Base-by-base conservation (phyloP, 202 grass and related monocot genomes). In the Cymbopogon flexuosus region DNA sequence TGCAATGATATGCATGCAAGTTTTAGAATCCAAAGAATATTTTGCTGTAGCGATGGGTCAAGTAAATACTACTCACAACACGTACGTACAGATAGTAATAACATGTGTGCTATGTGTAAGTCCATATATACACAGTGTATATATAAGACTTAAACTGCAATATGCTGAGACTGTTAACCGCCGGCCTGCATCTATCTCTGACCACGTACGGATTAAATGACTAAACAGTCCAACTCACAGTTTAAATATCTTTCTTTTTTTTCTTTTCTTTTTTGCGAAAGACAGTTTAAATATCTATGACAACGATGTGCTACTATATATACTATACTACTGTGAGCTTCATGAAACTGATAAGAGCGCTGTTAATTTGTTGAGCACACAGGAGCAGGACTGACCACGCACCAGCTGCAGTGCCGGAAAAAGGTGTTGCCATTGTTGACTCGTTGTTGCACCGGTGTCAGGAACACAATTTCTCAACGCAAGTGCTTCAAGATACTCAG, bases 401-500 rank as follows among this genome's bases (percentile, higher is more conserved):
- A 27, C 27, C 27, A 27, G 27, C 73, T 10, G 0, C 42, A 58
- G 69, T 34, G 10, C 49, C 68, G 31, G 79, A 69, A 62, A 89
- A 78, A 37, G 78, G 73, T 4, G 60, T 29, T 49, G 61, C 54
- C 4, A 58, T 52, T 86, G 61, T 89, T 83, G 88, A 83, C 79
- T 58, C 79, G 5, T 62, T 70, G 5, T 62, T 70, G 54, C 42
- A 75, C 34, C 62, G 52, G 15, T 75, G 79, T 83, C 83, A 79
- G 79, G 75, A 29, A 18, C 83, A 70, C 46, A 79, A 79, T 63
- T 57, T 79, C 42, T 45, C 79, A 37, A 18, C 67, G 51, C 35
- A 67, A 37, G 42, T 36, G 62, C 34, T 89, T 39, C 75, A 83
- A 83, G 83, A 75, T 79, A 29, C 79, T 47, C 87, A 85, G 77